These are phyloP conservation scores for Thelonectria olida DNA, from an alignment of 2,329 filamentous ascomycete genomes.

Conservation along the genomic window DNA sequence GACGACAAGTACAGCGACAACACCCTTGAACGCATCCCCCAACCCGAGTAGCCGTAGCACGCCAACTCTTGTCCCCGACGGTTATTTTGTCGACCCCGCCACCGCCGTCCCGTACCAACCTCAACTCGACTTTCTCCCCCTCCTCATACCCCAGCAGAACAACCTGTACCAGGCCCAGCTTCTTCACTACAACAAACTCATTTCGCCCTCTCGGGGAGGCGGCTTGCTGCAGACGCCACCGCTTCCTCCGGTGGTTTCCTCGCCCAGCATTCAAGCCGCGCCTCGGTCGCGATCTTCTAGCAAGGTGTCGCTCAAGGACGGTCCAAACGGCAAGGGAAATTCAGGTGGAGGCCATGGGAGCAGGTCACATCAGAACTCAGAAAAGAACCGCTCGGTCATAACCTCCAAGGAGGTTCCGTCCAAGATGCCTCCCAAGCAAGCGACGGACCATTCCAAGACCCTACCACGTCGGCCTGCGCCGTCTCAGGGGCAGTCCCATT, in stretches of 20 bases:
- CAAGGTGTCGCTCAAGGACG: conserved; percentile 67
- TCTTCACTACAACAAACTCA: conserved; percentile 72
- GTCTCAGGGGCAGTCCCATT: conserved; percentile 60
- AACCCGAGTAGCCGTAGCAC: conserved; percentile 39
- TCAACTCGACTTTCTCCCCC: conserved; percentile 64
- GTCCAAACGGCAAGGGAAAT: conserved; percentile 55
- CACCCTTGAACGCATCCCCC: conserved; percentile 31
- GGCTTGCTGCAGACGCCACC: conserved; percentile 67
- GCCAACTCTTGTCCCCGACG: conserved; percentile 42
- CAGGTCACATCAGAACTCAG: conserved; percentile 64
- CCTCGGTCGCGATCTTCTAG: conserved; percentile 67
- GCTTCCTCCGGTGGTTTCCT: conserved; percentile 63
- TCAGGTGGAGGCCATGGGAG: conserved; percentile 71
- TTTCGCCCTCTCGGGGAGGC: conserved; percentile 65
- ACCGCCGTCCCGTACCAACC: conserved; percentile 48
- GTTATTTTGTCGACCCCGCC: conserved; percentile 42
- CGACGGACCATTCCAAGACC: conserved; percentile 43
- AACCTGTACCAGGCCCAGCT: conserved; percentile 70
- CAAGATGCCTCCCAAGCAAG: conserved; percentile 62
- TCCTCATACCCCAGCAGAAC: conserved; percentile 67
- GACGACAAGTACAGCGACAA: conserved; percentile 36
- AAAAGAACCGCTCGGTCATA: conserved; percentile 71
- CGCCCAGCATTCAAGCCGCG: conserved; percentile 65
- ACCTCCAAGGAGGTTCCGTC: conserved; percentile 62
- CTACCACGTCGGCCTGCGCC: conserved; percentile 42